phyloP scores from a whole-genome alignment of 2,329 filamentous ascomycete genomes.

The Aspergillus tamarii region DNA sequence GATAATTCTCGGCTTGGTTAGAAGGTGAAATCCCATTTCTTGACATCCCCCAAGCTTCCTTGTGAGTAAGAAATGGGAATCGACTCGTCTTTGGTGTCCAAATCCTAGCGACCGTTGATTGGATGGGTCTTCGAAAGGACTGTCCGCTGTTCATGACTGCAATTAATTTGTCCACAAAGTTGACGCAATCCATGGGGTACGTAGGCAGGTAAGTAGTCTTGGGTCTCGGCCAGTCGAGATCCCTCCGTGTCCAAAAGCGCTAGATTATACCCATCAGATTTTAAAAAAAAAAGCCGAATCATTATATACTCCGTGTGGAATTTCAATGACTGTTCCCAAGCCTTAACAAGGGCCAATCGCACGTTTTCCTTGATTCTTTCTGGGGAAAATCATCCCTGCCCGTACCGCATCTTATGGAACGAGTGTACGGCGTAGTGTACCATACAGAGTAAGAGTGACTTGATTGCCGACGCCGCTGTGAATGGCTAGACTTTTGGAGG shows the following conservation, averaged over 20 bases:
- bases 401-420: no score
- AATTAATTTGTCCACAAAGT: neutral
- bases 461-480: neutral
- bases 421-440: neutral
- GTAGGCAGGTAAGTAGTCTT: conserved; percentile 1
- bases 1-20: conserved; percentile 4
- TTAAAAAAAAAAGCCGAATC: neutral
- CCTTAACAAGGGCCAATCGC: neutral
- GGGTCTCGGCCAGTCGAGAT: neutral
- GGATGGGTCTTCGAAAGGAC: neutral
- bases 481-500: neutral
- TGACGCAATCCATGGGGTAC: conserved; percentile 1
- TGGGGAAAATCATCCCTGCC: neutral
- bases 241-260: neutral
- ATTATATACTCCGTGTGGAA: neutral
- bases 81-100: neutral
- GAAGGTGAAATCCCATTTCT: neutral
- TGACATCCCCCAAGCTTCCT: neutral
- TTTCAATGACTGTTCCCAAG: neutral
- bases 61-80: neutral
- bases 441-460: neutral
- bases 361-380: neutral
- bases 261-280: neutral
- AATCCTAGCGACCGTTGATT: neutral
- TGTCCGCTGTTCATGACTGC: neutral